Percentiles rank a stretch among this genome's conserved stretches.
Conservation (phyloP, 345 rosid species). For the Populus alba region DNA sequence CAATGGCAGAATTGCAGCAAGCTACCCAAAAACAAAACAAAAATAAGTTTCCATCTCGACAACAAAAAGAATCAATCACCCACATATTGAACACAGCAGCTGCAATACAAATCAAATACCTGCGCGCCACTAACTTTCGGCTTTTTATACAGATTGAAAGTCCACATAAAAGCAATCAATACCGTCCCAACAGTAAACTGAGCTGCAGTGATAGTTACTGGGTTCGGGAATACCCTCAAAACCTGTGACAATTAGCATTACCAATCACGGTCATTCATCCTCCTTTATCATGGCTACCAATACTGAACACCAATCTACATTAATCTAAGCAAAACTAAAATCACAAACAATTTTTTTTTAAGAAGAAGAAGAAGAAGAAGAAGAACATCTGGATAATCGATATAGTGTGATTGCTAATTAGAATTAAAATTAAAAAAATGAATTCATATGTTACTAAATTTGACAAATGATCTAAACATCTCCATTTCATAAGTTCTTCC, state of each 20-base stretch:
- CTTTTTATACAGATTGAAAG: slow-evolving; percentile 66
- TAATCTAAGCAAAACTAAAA: not conserved
- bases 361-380: too few relatives aligned
- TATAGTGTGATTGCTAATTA: not conserved
- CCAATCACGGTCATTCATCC: not conserved
- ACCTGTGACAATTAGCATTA: slow-evolving; percentile 45
- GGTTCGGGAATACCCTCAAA: slow-evolving; percentile 71
- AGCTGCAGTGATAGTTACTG: slow-evolving; percentile 60
- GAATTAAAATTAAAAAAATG: not conserved
- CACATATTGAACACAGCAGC: not conserved
- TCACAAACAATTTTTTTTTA: not conserved
- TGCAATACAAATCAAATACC: slow-evolving; percentile 10
- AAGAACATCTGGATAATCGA: not conserved
- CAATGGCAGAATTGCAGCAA: slow-evolving; percentile 76
- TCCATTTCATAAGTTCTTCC: not conserved
- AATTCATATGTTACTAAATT: not conserved
- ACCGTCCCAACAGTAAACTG: slow-evolving; percentile 88
- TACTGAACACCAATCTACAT: not conserved
- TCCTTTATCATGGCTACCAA: not conserved
- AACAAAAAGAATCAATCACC: not conserved
- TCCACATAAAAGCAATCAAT: slow-evolving; percentile 75
- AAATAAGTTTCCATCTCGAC: not conserved
- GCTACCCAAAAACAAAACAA: slow-evolving; percentile 36
- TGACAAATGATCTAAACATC: not conserved
- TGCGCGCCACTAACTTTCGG: slow-evolving; percentile 61